Evolutionary conservation across 2,329 filamentous ascomycete genomes (phyloP).

Genomic region (Penicillium sclerotigenum): DNA sequence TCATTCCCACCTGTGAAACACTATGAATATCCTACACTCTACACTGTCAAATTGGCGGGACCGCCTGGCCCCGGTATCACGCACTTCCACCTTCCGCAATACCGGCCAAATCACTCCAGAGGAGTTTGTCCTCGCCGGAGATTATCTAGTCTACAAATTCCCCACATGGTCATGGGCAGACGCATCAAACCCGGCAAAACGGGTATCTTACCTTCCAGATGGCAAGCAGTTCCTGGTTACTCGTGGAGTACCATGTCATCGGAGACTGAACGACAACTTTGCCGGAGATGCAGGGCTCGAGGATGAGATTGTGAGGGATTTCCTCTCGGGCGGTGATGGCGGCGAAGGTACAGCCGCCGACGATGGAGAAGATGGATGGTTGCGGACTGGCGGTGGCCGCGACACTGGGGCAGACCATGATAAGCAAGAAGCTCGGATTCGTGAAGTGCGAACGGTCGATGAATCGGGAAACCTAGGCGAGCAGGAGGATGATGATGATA

Average conservation of each 20-base stretch:
- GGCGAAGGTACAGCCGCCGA: conserved; percentile 59
- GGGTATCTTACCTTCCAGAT: conserved; percentile 74
- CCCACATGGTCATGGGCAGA: conserved; percentile 97
- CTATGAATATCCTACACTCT: conserved; percentile 88
- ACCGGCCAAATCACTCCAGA: conserved; percentile 96
- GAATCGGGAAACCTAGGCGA: conserved; percentile 84
- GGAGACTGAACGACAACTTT: conserved; percentile 88
- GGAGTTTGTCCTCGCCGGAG: conserved; percentile 91
- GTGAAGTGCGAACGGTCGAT: conserved; percentile 83
- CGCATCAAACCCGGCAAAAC: conserved; percentile 74
- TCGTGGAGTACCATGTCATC: conserved; percentile 88
- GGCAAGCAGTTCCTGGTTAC: conserved; percentile 96
- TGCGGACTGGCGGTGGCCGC: conserved; percentile 76
- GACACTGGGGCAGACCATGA: conserved; percentile 48
- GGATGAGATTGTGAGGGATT: conserved; percentile 79
- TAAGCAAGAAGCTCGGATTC: conserved; percentile 70
- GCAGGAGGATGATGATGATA: conserved; percentile 66
- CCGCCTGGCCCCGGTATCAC: conserved; percentile 80
- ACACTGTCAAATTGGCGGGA: conserved; percentile 90
- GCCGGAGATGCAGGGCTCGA: conserved; percentile 83
- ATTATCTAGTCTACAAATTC: conserved; percentile 99
- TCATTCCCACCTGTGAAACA: conserved; percentile 14
- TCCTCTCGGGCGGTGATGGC: conserved; percentile 54
- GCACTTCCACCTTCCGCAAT: conserved; percentile 88
- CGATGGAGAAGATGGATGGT: conserved; percentile 86